These are phyloP conservation scores for Globisporangium polare DNA, from an alignment of 352 stramenopile species.

Conservation along the genomic window DNA sequence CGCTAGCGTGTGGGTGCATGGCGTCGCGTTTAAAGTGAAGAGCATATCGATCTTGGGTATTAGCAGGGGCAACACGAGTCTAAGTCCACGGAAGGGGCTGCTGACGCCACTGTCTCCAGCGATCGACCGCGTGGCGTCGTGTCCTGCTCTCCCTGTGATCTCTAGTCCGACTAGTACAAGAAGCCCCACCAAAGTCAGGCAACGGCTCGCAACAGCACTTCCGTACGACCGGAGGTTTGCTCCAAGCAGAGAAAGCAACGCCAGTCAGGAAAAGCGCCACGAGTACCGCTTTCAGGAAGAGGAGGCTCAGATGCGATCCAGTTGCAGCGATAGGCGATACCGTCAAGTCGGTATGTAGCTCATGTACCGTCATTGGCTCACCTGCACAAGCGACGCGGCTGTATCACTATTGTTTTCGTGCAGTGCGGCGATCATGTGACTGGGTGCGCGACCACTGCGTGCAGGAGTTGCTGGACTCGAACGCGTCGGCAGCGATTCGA, in stretches of 20 bases:
- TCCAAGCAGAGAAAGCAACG: background rate
- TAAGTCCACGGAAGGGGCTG: background rate
- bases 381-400: background rate
- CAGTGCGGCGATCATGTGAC: conserved; percentile 18
- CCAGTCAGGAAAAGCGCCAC: background rate
- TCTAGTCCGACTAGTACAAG: background rate
- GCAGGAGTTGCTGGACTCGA: conserved; percentile 30
- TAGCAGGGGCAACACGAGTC: background rate
- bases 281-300: background rate
- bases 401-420: background rate
- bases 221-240: conserved; percentile 6
- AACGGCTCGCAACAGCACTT: conserved; percentile 4
- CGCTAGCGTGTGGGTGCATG: conserved; percentile 21
- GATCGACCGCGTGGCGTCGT: background rate
- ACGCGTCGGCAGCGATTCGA: conserved; percentile 19
- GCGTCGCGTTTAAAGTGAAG: conserved; percentile 15
- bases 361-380: background rate
- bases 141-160: background rate
- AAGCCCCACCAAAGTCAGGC: background rate
- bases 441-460: conserved; percentile 54
- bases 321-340: background rate
- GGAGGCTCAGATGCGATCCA: background rate
- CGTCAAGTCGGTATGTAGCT: conserved; percentile 3
- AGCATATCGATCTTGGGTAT: background rate
- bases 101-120: conserved; percentile 3